phyloP scores from a whole-genome alignment of 2,329 filamentous ascomycete genomes.

The Stagonosporopsis chrysanthemi region DNA sequence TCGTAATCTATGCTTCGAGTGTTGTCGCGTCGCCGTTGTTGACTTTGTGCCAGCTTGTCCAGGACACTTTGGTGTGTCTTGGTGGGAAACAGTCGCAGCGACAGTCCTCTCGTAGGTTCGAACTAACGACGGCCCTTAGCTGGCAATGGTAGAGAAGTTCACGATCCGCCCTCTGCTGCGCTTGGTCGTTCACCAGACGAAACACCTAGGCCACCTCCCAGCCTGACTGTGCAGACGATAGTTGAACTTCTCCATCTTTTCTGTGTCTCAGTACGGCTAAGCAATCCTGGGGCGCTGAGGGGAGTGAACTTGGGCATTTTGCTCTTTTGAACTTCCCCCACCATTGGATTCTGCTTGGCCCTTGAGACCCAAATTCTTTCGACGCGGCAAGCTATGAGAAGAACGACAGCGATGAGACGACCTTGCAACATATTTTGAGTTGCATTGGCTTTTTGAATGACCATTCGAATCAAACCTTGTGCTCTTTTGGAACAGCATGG shows the following conservation, averaged over 20 bases:
- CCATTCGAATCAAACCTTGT: neutral
- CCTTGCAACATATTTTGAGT: neutral
- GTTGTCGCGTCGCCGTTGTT: conserved; percentile 17
- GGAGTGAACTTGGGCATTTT: neutral
- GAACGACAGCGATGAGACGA: conserved; percentile 3
- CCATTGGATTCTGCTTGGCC: too few species aligned
- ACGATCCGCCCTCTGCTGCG: neutral
- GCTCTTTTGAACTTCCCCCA: neutral
- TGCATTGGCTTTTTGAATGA: neutral
- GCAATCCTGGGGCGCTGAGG: neutral
- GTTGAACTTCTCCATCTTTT: neutral
- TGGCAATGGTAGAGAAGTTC: neutral
- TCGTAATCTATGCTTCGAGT: conserved; percentile 26
- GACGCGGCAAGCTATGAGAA: conserved; percentile 1
- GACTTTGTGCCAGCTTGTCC: conserved; percentile 4
- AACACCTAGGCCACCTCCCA: neutral
- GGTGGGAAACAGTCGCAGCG: neutral
- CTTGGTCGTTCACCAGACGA: neutral
- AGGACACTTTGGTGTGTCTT: neutral
- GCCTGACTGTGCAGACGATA: neutral
- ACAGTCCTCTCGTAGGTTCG: too few species aligned
- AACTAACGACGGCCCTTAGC: neutral
- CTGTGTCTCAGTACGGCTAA: neutral
- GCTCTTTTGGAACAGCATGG: conserved; percentile 1
- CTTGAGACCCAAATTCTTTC: neutral